These are phyloP conservation scores for Candida germanica DNA, from an alignment of 805 yeast genomes.

Conservation along the genomic window DNA sequence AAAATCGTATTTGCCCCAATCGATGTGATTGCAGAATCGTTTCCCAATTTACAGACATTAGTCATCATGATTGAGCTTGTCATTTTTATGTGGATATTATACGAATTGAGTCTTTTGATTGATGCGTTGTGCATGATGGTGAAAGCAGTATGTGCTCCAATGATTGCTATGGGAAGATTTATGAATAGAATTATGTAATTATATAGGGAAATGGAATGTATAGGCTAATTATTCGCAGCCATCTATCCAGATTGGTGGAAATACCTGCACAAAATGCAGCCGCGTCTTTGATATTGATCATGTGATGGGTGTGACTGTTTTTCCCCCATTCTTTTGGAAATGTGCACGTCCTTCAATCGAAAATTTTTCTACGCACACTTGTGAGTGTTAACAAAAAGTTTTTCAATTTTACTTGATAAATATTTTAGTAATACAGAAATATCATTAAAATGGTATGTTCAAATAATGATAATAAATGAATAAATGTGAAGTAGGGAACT, in stretches of 20 bases:
- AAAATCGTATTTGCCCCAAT: slow-evolving; percentile 38
- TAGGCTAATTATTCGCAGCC: too few species aligned
- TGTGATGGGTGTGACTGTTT: slow-evolving; percentile 13
- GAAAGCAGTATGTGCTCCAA: slow-evolving; percentile 44
- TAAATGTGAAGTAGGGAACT: neutral
- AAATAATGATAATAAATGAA: too few species aligned
- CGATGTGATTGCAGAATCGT: slow-evolving; percentile 33
- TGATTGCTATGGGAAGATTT: slow-evolving; percentile 43
- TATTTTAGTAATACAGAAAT: slow-evolving; percentile 13
- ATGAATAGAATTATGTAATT: slow-evolving; percentile 39
- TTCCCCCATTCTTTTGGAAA: neutral
- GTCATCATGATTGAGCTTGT: slow-evolving; percentile 38
- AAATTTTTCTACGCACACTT: slow-evolving; percentile 10
- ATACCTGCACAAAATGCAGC: slow-evolving; percentile 1
- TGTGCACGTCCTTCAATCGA: slow-evolving; percentile 7
- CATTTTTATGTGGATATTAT: slow-evolving; percentile 40
- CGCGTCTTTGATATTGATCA: too few species aligned
- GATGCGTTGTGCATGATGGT: slow-evolving; percentile 45
- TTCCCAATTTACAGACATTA: slow-evolving; percentile 37
- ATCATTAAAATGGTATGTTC: slow-evolving; percentile 20
- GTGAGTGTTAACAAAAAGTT: slow-evolving; percentile 12
- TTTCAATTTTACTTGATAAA: slow-evolving; percentile 11
- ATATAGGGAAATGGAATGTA: neutral
- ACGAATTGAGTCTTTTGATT: slow-evolving; percentile 38
- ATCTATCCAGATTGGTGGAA: neutral